Evolutionary conservation across 257 asterid genomes (phyloP).

Genomic region (Scutellaria galericulata): DNA sequence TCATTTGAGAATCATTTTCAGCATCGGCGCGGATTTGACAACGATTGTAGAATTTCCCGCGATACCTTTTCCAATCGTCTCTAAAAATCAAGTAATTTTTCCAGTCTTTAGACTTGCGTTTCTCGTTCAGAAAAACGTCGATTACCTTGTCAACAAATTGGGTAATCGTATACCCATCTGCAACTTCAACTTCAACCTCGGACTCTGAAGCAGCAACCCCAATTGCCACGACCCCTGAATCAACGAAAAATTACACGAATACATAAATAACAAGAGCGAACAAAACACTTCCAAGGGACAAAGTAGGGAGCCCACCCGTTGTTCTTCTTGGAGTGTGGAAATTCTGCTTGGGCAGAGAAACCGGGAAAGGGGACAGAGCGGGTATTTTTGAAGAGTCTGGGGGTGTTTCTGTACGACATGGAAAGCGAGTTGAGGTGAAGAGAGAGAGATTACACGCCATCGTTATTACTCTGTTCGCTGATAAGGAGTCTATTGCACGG

Average conservation of each 20-base stretch:
- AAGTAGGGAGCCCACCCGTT: constrained; percentile 23
- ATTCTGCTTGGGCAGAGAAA: constrained; percentile 26
- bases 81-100: constrained; percentile 73
- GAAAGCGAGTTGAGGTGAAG: constrained; percentile 47
- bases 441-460: constrained; percentile 45
- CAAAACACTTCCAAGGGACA: constrained; percentile 5
- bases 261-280: background rate
- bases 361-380: constrained; percentile 15
- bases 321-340: constrained; percentile 35
- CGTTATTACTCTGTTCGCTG: background rate
- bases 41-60: constrained; percentile 65
- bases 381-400: constrained; percentile 42
- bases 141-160: constrained; percentile 86
- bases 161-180: constrained; percentile 79
- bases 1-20: constrained; percentile 58
- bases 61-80: constrained; percentile 78
- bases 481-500: background rate
- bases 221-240: constrained; percentile 44
- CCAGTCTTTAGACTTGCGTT: constrained; percentile 87
- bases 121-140: constrained; percentile 80
- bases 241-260: background rate
- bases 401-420: constrained; percentile 46
- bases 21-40: constrained; percentile 64
- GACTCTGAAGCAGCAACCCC: constrained; percentile 41
- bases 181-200: constrained; percentile 63